Conservation (phyloP, 1,139 yeast genomes). For the Pichia sp. region DNA sequence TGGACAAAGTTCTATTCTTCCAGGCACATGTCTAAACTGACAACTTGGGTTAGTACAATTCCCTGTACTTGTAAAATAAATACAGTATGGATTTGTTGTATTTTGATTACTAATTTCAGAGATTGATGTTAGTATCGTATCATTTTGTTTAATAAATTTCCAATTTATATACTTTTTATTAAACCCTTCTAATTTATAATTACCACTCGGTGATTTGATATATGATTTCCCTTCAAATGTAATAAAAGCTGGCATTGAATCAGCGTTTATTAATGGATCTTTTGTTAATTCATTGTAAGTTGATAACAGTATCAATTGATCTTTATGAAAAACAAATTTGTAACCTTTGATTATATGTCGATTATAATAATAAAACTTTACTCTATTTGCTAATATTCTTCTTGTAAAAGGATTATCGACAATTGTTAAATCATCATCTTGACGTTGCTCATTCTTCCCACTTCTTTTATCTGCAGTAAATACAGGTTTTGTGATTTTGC, state of each 20-base stretch:
- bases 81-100: slow-evolving; percentile 2
- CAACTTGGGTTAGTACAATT: slow-evolving; percentile 31
- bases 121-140: slow-evolving; percentile 4
- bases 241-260: slow-evolving; percentile 16
- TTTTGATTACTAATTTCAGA: not conserved
- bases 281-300: slow-evolving; percentile 14
- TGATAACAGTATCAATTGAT: slow-evolving; percentile 22
- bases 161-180: slow-evolving; percentile 31
- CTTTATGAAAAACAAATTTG: slow-evolving; percentile 22
- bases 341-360: slow-evolving; percentile 32
- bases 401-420: slow-evolving; percentile 21
- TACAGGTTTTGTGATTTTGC: not conserved
- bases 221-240: slow-evolving; percentile 15
- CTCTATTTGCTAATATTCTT: slow-evolving; percentile 19
- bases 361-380: slow-evolving; percentile 34
- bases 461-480: slow-evolving; percentile 6
- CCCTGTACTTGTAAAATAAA: slow-evolving; percentile 31
- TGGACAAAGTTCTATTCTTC: slow-evolving; percentile 51
- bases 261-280: slow-evolving; percentile 14
- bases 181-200: slow-evolving; percentile 14
- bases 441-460: slow-evolving; percentile 1
- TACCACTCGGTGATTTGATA: slow-evolving; percentile 22
- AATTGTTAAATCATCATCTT: slow-evolving; percentile 8
- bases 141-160: slow-evolving; percentile 32
- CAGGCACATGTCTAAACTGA: slow-evolving; percentile 45